phyloP scores from a whole-genome alignment of 768 basidiomycete genomes.

The Termitomyces sp. region DNA sequence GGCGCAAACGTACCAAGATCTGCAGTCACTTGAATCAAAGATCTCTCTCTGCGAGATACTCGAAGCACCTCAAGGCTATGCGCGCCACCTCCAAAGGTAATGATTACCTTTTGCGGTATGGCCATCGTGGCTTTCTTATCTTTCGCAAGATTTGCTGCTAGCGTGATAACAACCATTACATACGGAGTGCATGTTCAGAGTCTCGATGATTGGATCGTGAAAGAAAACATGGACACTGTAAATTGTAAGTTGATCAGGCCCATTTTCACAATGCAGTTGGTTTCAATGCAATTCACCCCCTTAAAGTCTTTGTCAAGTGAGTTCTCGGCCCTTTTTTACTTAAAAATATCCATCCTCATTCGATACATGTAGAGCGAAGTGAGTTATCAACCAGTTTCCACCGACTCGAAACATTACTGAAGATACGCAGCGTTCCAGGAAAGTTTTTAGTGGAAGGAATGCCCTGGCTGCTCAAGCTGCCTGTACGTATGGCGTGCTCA shows the following conservation, averaged over 20 bases:
- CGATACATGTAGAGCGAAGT: neutral
- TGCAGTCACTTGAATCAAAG: conserved; percentile 49
- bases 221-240: conserved; percentile 42
- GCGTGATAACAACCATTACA: conserved; percentile 42
- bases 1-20: conserved; percentile 41
- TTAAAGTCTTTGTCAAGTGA: conserved; percentile 7
- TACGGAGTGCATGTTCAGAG: conserved; percentile 44
- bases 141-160: conserved; percentile 39
- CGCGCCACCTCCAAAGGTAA: conserved; percentile 40
- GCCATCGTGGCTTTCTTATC: neutral
- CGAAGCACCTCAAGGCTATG: conserved; percentile 36
- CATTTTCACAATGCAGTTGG: neutral
- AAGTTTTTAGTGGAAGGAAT: conserved; percentile 49
- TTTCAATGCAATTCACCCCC: neutral
- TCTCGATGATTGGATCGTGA: conserved; percentile 46
- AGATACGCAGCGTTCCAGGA: conserved; percentile 39
- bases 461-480: conserved; percentile 46
- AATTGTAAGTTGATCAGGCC: conserved; percentile 32
- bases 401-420: neutral
- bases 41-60: conserved; percentile 41
- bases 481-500: conserved; percentile 25
- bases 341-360: neutral
- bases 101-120: neutral
- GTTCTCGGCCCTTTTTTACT: neutral
- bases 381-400: neutral